Conservation (phyloP, 139 green algal genomes). For the Chara braunii region DNA sequence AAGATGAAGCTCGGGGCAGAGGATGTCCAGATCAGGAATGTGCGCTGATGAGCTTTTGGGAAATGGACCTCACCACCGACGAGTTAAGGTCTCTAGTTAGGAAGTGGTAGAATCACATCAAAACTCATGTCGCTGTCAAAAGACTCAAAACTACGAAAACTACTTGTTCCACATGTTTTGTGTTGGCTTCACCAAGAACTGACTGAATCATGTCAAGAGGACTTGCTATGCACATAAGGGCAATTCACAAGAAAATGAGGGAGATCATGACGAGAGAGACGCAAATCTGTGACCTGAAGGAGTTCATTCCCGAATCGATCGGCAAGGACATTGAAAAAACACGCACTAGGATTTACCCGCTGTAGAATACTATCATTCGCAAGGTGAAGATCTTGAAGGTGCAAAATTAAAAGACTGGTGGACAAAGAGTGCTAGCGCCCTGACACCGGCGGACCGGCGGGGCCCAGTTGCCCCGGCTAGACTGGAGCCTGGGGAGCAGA, state of each 20-base stretch:
- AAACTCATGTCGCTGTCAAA: constrained; percentile 94
- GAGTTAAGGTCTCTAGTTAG: constrained; percentile 95
- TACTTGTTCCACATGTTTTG: constrained; percentile 94
- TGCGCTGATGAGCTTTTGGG: constrained; percentile 93
- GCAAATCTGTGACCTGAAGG: constrained; percentile 88
- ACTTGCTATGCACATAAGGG: constrained; percentile 81
- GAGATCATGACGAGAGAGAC: constrained; percentile 96
- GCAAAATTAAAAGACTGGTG: too few species aligned
- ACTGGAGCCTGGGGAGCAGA: too few species aligned
- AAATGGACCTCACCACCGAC: constrained; percentile 99
- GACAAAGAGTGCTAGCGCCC: too few species aligned
- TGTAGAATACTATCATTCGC: constrained; percentile 91
- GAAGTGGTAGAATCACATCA: constrained; percentile 99
- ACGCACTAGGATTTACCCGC: constrained; percentile 68
- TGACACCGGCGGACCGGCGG: too few species aligned
- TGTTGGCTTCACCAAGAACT: constrained; percentile 97
- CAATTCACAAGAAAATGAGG: constrained; percentile 96
- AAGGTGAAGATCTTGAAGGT: constrained; percentile 99
- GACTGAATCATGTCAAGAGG: constrained; percentile 81
- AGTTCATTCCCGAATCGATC: constrained; percentile 97
- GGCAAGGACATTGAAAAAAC: constrained; percentile 97
- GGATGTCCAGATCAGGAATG: constrained; percentile 89
- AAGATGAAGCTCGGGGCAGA: constrained; percentile 94
- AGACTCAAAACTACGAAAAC: constrained; percentile 96
- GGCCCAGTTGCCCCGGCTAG: too few species aligned